Conservation (phyloP, 306 rosid genomes). For the Quercus aquifolioides region DNA sequence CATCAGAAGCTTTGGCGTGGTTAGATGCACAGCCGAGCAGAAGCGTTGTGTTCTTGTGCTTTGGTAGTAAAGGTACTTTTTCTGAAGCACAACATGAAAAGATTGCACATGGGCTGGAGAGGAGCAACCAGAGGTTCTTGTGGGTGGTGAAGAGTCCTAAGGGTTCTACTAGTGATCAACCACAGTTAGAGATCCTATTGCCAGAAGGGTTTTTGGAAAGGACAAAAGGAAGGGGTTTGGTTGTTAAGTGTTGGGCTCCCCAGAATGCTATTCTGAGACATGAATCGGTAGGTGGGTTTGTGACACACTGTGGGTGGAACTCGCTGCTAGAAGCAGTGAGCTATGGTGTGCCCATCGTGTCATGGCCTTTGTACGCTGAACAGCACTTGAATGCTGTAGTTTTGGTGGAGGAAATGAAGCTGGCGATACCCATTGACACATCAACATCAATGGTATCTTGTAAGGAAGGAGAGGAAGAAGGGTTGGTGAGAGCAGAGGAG, state of each 20-base stretch:
- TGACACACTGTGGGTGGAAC: constrained; percentile 9
- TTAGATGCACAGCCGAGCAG: background rate
- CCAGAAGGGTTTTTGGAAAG: background rate
- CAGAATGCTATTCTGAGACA: background rate
- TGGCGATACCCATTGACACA: constrained; percentile 9
- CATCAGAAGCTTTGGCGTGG: background rate
- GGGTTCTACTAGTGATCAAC: background rate
- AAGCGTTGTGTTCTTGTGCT: constrained; percentile 5
- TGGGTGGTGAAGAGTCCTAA: constrained; percentile 6
- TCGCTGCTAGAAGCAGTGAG: constrained; percentile 1
- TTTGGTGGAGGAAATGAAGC: constrained; percentile 19
- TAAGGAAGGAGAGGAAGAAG: background rate
- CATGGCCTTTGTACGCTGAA: constrained; percentile 3
- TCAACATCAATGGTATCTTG: background rate
- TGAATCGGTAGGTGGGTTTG: background rate
- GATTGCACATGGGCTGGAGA: background rate
- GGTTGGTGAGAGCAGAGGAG: constrained; percentile 14
- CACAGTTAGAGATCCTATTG: background rate
- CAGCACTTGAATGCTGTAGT: background rate
- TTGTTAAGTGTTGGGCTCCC: background rate
- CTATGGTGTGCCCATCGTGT: background rate
- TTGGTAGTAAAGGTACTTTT: background rate
- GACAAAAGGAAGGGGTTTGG: background rate
- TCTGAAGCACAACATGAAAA: background rate
- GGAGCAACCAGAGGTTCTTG: background rate